A percentile compares a stretch with the other conserved stretches of the same genome.
Conservation (phyloP, 1,284 basidiomycete species). For the Heterobasidion occidentale region DNA sequence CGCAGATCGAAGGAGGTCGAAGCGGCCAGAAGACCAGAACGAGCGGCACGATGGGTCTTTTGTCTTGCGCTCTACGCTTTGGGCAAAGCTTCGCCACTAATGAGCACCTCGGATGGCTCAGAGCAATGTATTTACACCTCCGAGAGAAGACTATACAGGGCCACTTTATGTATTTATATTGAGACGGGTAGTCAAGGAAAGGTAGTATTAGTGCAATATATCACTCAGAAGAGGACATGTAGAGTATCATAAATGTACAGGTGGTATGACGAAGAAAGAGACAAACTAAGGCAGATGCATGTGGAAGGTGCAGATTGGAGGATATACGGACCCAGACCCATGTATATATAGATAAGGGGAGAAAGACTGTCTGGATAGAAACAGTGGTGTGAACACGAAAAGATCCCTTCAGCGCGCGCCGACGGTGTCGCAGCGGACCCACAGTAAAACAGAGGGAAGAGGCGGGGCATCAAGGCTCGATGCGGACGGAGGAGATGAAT, state of each 20-base stretch:
- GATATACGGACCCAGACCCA: conserved; percentile 11
- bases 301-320: conserved; percentile 8
- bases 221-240: conserved; percentile 17
- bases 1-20: no score
- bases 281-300: conserved; percentile 7
- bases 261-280: conserved; percentile 8
- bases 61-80: no score
- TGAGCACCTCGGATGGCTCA: no score
- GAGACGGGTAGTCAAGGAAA: conserved; percentile 10
- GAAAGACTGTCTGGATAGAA: conserved; percentile 7
- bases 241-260: conserved; percentile 29
- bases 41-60: no score
- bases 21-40: background rate
- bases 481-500: background rate
- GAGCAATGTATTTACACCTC: no score
- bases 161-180: conserved; percentile 2
- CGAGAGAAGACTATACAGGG: background rate
- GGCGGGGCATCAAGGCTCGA: background rate
- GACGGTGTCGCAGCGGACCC: no score
- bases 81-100: no score
- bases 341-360: conserved; percentile 9
- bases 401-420: background rate
- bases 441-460: no score
- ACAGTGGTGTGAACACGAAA: background rate
- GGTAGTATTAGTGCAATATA: conserved; percentile 4